Evolutionary conservation across 2,329 filamentous ascomycete species (phyloP).

Genomic region (Cercospora sp.): DNA sequence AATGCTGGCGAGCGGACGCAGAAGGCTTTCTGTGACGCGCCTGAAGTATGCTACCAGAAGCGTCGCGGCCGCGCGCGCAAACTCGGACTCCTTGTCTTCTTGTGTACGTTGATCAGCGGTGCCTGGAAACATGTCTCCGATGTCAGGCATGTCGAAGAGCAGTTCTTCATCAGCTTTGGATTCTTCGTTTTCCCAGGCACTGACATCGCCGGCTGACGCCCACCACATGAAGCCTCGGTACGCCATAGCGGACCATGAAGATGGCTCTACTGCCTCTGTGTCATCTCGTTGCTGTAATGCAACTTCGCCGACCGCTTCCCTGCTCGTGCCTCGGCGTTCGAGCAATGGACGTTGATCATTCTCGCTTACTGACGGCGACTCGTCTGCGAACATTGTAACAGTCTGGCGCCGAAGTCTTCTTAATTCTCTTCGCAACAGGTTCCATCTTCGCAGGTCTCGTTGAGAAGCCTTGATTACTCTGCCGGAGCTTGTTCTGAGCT

Average conservation of each 20-base stretch:
- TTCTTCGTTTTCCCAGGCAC: conserved; percentile 56
- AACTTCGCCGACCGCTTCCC: conserved; percentile 18
- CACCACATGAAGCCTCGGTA: conserved; percentile 89
- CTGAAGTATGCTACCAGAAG: conserved; percentile 80
- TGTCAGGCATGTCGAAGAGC: conserved; percentile 44
- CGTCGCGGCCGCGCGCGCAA: conserved; percentile 54
- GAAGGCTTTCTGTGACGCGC: conserved; percentile 66
- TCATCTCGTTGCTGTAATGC: conserved; percentile 29
- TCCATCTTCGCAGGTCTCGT: conserved; percentile 80
- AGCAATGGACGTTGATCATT: conserved; percentile 22
- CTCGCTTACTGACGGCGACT: conserved; percentile 13
- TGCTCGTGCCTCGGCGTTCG: conserved; percentile 29
- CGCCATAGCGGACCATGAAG: conserved; percentile 69
- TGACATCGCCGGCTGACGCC: conserved; percentile 77
- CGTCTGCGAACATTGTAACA: conserved; percentile 37
- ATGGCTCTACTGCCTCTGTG: conserved; percentile 52
- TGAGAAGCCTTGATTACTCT: conserved; percentile 79
- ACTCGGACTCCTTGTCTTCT: conserved; percentile 21
- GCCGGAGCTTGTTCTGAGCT: conserved; percentile 70
- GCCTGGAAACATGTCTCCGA: conserved; percentile 24
- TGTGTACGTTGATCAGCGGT: conserved; percentile 16
- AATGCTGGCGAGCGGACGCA: conserved; percentile 63
- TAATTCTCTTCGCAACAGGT: conserved; percentile 55
- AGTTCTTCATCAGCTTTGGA: conserved; percentile 51
- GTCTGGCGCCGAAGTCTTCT: conserved; percentile 36